phyloP scores from a whole-genome alignment of 2,329 filamentous ascomycete genomes.

The Trichophyton rubrum region DNA sequence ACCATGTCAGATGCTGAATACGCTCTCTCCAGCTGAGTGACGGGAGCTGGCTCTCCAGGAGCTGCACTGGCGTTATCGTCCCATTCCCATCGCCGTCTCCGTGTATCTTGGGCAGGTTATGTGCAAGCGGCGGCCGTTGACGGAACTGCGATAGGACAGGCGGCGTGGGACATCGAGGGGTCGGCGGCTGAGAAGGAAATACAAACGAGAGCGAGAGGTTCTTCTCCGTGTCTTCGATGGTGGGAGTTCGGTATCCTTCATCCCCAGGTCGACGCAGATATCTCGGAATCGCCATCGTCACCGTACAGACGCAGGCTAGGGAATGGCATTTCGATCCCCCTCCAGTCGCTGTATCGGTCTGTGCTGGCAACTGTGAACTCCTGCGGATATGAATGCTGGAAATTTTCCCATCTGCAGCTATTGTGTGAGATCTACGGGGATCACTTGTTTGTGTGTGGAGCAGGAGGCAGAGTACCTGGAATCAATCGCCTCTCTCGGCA shows the following conservation, averaged over 20 bases:
- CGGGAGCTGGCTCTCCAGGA: slow-evolving; percentile 12
- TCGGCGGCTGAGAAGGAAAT: not conserved
- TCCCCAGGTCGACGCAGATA: slow-evolving; percentile 29
- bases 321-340: not conserved
- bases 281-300: slow-evolving; percentile 15
- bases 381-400: not conserved
- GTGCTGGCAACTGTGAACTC: not conserved
- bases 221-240: slow-evolving; percentile 32
- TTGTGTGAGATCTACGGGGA: not conserved
- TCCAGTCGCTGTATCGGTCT: not conserved
- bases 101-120: not conserved
- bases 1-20: slow-evolving; percentile 59
- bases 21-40: slow-evolving; percentile 40
- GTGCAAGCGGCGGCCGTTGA: not conserved
- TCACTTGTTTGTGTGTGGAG: not conserved
- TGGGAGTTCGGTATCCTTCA: slow-evolving; percentile 35
- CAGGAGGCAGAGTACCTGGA: not conserved
- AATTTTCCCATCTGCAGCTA: not conserved
- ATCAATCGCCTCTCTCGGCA: not conserved
- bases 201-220: slow-evolving; percentile 6
- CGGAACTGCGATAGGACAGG: slow-evolving; percentile 9
- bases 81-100: not conserved
- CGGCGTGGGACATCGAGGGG: slow-evolving; percentile 2
- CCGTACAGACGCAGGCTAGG: not conserved
- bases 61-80: not conserved